A percentile compares a stretch with the other conserved stretches of the same genome.
Conservation (phyloP, 371 early-diverging fungal genomes). For the Apophysomyces variabilis region DNA sequence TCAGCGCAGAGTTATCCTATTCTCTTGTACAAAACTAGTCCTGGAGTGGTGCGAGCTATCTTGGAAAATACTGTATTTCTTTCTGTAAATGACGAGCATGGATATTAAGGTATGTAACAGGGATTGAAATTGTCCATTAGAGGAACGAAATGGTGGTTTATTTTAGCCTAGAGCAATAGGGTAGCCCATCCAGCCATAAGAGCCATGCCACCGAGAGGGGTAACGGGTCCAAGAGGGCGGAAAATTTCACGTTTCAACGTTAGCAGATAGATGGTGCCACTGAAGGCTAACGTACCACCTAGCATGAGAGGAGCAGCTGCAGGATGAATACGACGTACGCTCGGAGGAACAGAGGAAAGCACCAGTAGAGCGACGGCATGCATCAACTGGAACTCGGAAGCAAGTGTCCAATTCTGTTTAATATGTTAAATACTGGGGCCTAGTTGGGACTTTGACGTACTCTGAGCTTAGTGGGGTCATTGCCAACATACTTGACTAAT, state of each 20-base stretch:
- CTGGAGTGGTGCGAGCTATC: too few relatives aligned
- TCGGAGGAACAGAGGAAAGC: constrained; percentile 51
- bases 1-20: too few relatives aligned
- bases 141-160: not conserved
- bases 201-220: constrained; percentile 77
- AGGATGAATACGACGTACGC: constrained; percentile 45
- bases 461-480: constrained; percentile 59
- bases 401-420: constrained; percentile 65
- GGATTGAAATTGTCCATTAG: not conserved
- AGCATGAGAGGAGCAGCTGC: constrained; percentile 57
- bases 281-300: constrained; percentile 69
- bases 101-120: not conserved
- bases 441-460: constrained; percentile 15
- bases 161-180: constrained; percentile 47
- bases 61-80: not conserved
- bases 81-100: not conserved
- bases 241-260: constrained; percentile 50
- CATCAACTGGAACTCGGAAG: constrained; percentile 72
- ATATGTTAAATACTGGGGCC: not conserved
- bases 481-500: constrained; percentile 65
- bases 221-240: constrained; percentile 68
- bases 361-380: constrained; percentile 69
- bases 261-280: constrained; percentile 67
- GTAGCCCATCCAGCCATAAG: constrained; percentile 80
- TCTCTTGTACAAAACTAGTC: too few relatives aligned